phyloP scores from a whole-genome alignment of 768 basidiomycete species.

The Heimioporus sp. region DNA sequence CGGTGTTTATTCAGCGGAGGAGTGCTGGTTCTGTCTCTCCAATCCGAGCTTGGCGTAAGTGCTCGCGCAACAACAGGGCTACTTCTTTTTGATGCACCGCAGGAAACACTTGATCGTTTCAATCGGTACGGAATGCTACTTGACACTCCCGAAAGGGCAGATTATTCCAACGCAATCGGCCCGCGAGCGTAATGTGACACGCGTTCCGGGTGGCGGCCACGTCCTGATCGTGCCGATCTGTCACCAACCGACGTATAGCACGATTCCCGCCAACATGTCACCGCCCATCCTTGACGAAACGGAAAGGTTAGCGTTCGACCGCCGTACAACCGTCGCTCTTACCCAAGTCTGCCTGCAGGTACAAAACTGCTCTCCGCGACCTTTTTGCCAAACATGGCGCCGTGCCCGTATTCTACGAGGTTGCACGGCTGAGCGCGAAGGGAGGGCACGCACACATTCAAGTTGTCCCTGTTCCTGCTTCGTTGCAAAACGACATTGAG shows the following conservation, averaged over 20 bases:
- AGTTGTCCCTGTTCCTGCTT: conserved; percentile 71
- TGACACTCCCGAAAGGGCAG: conserved; percentile 96
- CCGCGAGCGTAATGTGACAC: conserved; percentile 33
- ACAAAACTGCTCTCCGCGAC: conserved; percentile 70
- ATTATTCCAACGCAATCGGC: conserved; percentile 77
- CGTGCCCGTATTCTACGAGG: conserved; percentile 80
- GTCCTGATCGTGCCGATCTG: conserved; percentile 91
- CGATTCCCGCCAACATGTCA: conserved; percentile 77
- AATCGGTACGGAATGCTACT: conserved; percentile 90
- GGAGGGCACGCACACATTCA: conserved; percentile 97
- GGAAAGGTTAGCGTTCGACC: conserved; percentile 53
- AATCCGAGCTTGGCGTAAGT: conserved; percentile 87
- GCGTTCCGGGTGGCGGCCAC: conserved; percentile 93
- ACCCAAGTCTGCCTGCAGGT: conserved; percentile 40
- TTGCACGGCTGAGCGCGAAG: conserved; percentile 76
- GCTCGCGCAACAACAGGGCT: background rate
- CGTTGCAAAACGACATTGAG: conserved; percentile 62
- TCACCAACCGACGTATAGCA: conserved; percentile 85
- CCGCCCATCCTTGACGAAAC: conserved; percentile 79
- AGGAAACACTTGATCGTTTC: conserved; percentile 96
- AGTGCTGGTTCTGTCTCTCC: conserved; percentile 98
- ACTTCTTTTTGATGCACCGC: conserved; percentile 5
- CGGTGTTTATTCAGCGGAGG: conserved; percentile 56
- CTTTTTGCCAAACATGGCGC: conserved; percentile 71
- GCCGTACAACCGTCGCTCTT: background rate